Evolutionary conservation across 202 grass and related monocot species (phyloP), one percentile per base, ranked within the genome.

Genomic region (Eragrostis tef): DNA sequence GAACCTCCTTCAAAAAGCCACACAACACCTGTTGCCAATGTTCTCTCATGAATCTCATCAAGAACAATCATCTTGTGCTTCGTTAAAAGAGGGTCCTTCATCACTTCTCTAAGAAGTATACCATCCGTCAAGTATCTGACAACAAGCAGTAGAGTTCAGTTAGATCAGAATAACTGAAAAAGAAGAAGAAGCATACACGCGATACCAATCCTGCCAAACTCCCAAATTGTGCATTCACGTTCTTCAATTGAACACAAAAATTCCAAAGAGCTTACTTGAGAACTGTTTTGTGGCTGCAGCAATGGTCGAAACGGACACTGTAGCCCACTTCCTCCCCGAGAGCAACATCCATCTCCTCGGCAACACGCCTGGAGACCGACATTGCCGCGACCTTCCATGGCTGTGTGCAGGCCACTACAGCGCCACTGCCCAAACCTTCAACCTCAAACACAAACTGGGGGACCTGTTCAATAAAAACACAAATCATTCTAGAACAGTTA

Each of bases 61-160:
- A 93, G 90, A 84, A 93, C 89, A 79, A 97, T 93, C 81, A 97
- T 88, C 86, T 97, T 97, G 87, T 97, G 93, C 64, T 87, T 86
- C 86, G 93, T 88, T 81, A 97, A 79, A 89, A 93, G 90, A 77
- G 90, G 93, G 79, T 97, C 93, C 52, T 88, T 86, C 93, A 97
- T 91, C 73, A 90, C 93, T 82, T 97, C 93, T 89, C 90, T 92
- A 77, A 97, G 82, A 89, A 97, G 90, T 88, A 93, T 97, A 89
- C 93, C 93, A 87, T 97, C 93, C 88, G 93, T 97, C 86, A 97
- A 91, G 84, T 97, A 97, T 87, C 93, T 97, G 93, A 93, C 89
- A 84, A 78, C 86, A 94, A 89, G 89, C 85, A 91, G 87, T 86
- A 94, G 92, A 87, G 84, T 94, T 94, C 87, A 88, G 81, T 83